phyloP scores from a whole-genome alignment of 176 grass and related monocot species.

The Eleusine indica region DNA sequence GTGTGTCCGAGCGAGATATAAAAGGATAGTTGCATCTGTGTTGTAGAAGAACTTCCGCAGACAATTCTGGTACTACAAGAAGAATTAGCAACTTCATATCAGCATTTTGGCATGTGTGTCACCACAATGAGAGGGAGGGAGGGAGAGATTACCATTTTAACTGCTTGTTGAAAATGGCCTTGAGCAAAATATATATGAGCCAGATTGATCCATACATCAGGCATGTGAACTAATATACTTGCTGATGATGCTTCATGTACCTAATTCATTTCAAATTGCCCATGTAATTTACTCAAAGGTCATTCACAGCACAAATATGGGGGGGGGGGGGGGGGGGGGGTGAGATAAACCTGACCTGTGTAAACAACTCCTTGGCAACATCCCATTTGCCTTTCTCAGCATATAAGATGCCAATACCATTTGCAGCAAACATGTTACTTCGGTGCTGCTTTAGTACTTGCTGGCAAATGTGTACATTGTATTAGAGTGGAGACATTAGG shows the following conservation, averaged over 20 bases:
- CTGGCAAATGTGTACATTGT: conserved; percentile 18
- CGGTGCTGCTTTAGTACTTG: conserved; percentile 79
- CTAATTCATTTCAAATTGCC: conserved; percentile 56
- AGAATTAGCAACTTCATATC: conserved; percentile 29
- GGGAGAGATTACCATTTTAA: conserved; percentile 66
- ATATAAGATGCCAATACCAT: conserved; percentile 87
- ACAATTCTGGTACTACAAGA: conserved; percentile 90
- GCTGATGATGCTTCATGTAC: conserved; percentile 97
- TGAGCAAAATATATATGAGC: conserved; percentile 97
- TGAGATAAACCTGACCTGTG: conserved; percentile 56
- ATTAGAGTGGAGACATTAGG: background rate
- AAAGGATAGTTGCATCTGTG: conserved; percentile 83
- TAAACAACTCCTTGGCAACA: conserved; percentile 93
- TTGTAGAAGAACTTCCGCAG: conserved; percentile 89
- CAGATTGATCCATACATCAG: conserved; percentile 97
- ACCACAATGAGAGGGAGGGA: background rate
- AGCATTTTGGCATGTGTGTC: background rate
- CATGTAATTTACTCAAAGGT: conserved; percentile 12
- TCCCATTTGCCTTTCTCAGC: conserved; percentile 96
- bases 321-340: background rate
- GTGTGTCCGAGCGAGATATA: conserved; percentile 89
- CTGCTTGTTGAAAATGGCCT: conserved; percentile 87
- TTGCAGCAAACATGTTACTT: conserved; percentile 94
- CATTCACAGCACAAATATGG: conserved; percentile 21
- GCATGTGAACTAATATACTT: conserved; percentile 90